Percentiles rank a stretch among this genome's conserved stretches.
Conservation (phyloP, 257 asterid genomes). For the Rubia yunnanensis region DNA sequence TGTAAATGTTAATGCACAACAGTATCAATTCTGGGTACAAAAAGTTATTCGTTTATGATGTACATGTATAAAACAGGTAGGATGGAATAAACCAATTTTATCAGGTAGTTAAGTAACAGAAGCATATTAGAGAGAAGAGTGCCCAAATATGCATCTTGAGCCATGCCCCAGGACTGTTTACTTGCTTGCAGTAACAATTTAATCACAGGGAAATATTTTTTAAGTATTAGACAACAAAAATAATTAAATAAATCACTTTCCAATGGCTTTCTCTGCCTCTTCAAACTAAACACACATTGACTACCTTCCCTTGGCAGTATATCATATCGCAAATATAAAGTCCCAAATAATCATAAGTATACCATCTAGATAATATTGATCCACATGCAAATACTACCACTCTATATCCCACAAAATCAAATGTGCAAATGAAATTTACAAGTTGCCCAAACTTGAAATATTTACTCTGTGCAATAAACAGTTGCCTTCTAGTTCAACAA, state of each 20-base stretch:
- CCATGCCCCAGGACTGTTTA: background rate
- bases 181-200: background rate
- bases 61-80: background rate
- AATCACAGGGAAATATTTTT: background rate
- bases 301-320: background rate
- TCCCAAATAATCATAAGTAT: background rate
- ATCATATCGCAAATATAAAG: background rate
- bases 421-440: background rate
- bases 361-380: background rate
- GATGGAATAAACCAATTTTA: background rate
- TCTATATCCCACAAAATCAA: background rate
- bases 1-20: background rate
- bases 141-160: background rate
- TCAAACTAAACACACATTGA: background rate
- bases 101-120: background rate
- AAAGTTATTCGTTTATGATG: background rate
- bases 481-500: background rate
- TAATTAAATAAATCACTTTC: background rate
- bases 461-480: background rate
- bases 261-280: background rate
- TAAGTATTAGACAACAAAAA: background rate
- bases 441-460: background rate
- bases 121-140: background rate
- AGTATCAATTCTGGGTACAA: background rate
- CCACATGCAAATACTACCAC: background rate